Conservation (phyloP, 1,139 yeast species). For the Kluyveromyces sp. region DNA sequence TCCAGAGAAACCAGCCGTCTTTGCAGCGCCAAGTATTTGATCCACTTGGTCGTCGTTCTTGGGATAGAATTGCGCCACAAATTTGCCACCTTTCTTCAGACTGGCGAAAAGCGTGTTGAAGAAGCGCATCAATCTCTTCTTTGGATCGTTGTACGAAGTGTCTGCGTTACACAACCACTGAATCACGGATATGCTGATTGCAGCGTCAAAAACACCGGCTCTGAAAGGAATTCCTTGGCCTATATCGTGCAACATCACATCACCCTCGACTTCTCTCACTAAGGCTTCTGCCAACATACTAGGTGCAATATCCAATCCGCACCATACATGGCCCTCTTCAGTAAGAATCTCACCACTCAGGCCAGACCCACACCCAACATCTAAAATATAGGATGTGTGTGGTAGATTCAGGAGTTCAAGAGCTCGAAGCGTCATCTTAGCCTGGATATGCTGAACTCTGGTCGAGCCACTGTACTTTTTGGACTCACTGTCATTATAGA, state of each 20-base stretch:
- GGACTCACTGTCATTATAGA: constrained; percentile 86
- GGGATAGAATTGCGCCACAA: constrained; percentile 95
- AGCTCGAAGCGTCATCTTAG: constrained; percentile 93
- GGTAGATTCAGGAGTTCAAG: constrained; percentile 74
- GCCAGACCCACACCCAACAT: constrained; percentile 97
- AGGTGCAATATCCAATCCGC: constrained; percentile 95
- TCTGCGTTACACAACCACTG: constrained; percentile 99
- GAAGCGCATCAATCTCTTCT: constrained; percentile 68
- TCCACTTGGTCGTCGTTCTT: constrained; percentile 80
- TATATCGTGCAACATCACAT: constrained; percentile 81
- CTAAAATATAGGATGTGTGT: constrained; percentile 66
- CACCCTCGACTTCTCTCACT: constrained; percentile 91
- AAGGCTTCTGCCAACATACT: constrained; percentile 93
- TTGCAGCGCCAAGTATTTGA: constrained; percentile 73
- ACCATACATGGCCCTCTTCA: constrained; percentile 92
- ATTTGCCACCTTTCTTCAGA: constrained; percentile 89
- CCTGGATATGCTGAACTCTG: constrained; percentile 97
- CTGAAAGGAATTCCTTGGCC: constrained; percentile 93
- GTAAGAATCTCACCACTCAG: constrained; percentile 88
- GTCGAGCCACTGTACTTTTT: constrained; percentile 84
- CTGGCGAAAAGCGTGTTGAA: constrained; percentile 85
- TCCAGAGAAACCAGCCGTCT: constrained; percentile 93
- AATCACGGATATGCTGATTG: constrained; percentile 87
- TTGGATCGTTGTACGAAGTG: constrained; percentile 76
- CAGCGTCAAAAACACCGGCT: constrained; percentile 96